A percentile compares a stretch with the other conserved stretches of the same genome.
These are phyloP conservation scores for Colletotrichum sublineola DNA, from an alignment of 2,329 filamentous ascomycete species.

Conservation along the genomic window DNA sequence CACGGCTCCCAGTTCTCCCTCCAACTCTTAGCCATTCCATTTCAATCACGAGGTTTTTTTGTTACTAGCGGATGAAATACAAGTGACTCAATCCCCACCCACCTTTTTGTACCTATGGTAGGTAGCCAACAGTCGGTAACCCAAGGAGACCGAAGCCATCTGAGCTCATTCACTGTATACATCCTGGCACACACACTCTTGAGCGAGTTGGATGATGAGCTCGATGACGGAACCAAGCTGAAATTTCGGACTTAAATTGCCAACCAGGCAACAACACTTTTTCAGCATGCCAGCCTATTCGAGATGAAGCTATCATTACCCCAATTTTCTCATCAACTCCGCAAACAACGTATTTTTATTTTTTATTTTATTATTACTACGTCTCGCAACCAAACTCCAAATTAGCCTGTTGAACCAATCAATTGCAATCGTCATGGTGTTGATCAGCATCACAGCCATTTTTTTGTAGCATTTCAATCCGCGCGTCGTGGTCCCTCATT, in stretches of 20 bases:
- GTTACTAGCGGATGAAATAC: constrained; percentile 17
- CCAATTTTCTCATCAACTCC: constrained; percentile 26
- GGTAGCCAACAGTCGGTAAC: not conserved
- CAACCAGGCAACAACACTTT: constrained; percentile 7
- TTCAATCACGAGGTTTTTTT: constrained; percentile 2
- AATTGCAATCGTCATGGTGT: constrained; percentile 8
- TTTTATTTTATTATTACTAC: not conserved
- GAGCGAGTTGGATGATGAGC: constrained; percentile 1
- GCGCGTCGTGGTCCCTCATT: not conserved
- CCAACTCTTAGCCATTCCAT: constrained; percentile 24
- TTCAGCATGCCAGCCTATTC: constrained; percentile 7
- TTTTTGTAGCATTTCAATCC: constrained; percentile 16
- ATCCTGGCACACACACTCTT: constrained; percentile 1
- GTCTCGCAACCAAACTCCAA: not conserved
- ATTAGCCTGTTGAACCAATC: constrained; percentile 17
- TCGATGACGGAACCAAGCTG: constrained; percentile 16
- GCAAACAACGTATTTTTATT: not conserved
- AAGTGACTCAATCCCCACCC: constrained; percentile 33
- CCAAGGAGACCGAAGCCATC: constrained; percentile 28
- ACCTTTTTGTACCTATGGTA: not conserved
- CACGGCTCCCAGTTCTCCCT: not conserved
- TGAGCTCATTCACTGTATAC: not conserved
- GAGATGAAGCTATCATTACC: constrained; percentile 34
- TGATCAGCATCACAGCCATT: not conserved
- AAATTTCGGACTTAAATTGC: no score